Percentiles rank a stretch among this genome's conserved stretches.
Conservation (phyloP, 2,329 filamentous ascomycete species). For the Neonectria neomacrospora region DNA sequence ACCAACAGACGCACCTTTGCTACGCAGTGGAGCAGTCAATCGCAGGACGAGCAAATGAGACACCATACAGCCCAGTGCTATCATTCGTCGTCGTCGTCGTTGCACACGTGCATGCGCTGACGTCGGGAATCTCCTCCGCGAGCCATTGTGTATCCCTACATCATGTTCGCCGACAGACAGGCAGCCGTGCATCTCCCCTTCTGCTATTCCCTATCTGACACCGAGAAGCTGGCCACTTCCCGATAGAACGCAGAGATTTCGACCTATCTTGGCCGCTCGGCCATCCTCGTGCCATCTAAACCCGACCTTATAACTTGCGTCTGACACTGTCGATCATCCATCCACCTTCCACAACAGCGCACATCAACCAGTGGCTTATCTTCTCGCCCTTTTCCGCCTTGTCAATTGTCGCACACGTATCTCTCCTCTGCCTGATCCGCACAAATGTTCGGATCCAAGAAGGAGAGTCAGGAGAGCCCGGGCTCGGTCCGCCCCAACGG, state of each 20-base stretch:
- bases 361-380: neutral
- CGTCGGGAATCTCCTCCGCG: slow-evolving; percentile 3
- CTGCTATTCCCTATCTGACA: slow-evolving; percentile 25
- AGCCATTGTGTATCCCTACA: neutral
- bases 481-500: slow-evolving; percentile 18
- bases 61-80: slow-evolving; percentile 4
- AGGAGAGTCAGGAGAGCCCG: slow-evolving; percentile 27
- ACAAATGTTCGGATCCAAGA: slow-evolving; percentile 37
- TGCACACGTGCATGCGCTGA: slow-evolving; percentile 16
- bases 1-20: slow-evolving; percentile 9
- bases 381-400: neutral
- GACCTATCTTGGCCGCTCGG: slow-evolving; percentile 10
- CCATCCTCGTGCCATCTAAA: slow-evolving; percentile 17
- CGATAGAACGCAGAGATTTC: neutral
- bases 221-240: slow-evolving; percentile 5
- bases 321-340: slow-evolving; percentile 19
- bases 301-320: slow-evolving; percentile 18
- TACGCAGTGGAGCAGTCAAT: slow-evolving; percentile 5
- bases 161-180: neutral
- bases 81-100: slow-evolving; percentile 11
- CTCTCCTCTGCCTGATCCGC: neutral
- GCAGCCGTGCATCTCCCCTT: neutral
- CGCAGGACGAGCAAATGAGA: slow-evolving; percentile 1
- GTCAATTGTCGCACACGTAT: neutral
- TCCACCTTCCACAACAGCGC: neutral